Evolutionary conservation across 805 yeast genomes (phyloP), one percentile per base, ranked within the genome.

Genomic region (Metschnikowia sp.): DNA sequence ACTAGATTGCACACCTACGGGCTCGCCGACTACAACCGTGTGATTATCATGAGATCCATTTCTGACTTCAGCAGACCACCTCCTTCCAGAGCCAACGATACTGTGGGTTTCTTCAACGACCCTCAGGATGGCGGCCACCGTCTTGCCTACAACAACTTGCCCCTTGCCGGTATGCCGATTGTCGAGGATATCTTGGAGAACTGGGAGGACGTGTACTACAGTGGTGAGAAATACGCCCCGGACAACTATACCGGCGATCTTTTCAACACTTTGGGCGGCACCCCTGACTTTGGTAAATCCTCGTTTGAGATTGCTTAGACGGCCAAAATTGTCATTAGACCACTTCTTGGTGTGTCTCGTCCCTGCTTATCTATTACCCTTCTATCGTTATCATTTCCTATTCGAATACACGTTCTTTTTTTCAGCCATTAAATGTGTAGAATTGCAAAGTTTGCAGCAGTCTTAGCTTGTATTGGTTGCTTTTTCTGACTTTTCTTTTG

Each of bases 191-290:
- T 82, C 35, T 48, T 82, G 32, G 55, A 50, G 32, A 72, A 81
- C 67, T 82, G 80, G 76, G 68, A 67, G 32, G 42, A 49, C 3
- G 58, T 63, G 18, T 69, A 69, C 53, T 58, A 47, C 36, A 36
- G 43, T 3, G 68, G 68, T 28, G 63, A 65, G 36, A 52, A 64
- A n/a, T 75, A 66, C 55, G 59, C 60, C 37, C 68, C 84, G 10
- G 62, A 63, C 22, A 80, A 81, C 68, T 82, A 81, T 61, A 68
- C 81, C 46, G 87, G 87, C 54, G 86, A 82, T 58, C 70, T 78
- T 47, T 75, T 72, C 47, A 81, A 78, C 39, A 71, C 83, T 36
- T 70, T 82, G 43, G 85, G 73, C 34, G 74, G 73, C 9, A 65
- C 55, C 15, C 70, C 70, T 39, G 66, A 70, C 54, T 69, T 70